Conservation (phyloP, 1,284 basidiomycete species). For the Sphaerobolus stellatus region DNA sequence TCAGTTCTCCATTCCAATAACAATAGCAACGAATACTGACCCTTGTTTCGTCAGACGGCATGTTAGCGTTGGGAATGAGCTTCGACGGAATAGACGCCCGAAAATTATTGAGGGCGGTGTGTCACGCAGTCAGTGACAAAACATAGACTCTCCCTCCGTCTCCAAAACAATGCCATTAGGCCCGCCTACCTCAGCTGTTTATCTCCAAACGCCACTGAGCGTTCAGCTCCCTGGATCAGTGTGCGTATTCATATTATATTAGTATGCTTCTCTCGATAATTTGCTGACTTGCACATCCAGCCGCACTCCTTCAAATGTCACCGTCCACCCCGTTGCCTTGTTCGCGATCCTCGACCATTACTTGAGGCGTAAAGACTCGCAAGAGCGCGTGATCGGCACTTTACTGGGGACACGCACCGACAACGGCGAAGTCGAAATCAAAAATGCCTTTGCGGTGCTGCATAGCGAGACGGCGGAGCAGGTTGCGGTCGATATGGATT, state of each 20-base stretch:
- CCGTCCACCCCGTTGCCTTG: conserved; percentile 89
- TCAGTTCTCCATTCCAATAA: not conserved
- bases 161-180: conserved; percentile 67
- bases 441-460: conserved; percentile 83
- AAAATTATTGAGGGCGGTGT: not conserved
- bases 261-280: not conserved
- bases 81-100: conserved; percentile 19
- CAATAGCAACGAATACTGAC: conserved; percentile 38
- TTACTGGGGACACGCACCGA: conserved; percentile 86
- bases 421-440: conserved; percentile 72
- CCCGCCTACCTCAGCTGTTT: conserved; percentile 64
- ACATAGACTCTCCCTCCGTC: no score
- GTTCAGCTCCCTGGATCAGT: conserved; percentile 34
- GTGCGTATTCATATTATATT: conserved; percentile 23
- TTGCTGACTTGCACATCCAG: conserved; percentile 31
- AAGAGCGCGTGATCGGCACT: conserved; percentile 94
- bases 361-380: conserved; percentile 78
- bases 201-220: conserved; percentile 48
- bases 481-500: conserved; percentile 94
- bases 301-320: conserved; percentile 72
- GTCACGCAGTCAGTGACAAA: not conserved
- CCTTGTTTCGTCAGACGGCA: conserved; percentile 86
- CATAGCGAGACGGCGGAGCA: conserved; percentile 92
- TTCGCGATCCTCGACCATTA: conserved; percentile 98
- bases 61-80: conserved; percentile 38